Evolutionary conservation across 2,329 filamentous ascomycete genomes (phyloP).

Genomic region (Colletotrichum falcatum): DNA sequence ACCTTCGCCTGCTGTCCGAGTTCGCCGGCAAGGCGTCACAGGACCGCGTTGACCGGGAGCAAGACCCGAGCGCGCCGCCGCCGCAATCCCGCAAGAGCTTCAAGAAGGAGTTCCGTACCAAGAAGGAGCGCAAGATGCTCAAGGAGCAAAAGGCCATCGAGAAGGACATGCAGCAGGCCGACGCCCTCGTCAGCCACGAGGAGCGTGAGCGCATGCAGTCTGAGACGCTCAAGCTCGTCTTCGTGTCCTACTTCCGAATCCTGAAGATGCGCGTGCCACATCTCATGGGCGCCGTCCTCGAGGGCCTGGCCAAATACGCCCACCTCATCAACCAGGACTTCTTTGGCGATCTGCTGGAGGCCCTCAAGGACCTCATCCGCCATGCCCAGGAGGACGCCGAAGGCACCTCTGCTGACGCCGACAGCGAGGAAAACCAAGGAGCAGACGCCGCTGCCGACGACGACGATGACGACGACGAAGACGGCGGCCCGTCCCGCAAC

Average conservation of each 20-base stretch:
- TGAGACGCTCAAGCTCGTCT: conserved; percentile 95
- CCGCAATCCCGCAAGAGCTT: conserved; percentile 72
- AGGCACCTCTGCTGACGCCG: conserved; percentile 54
- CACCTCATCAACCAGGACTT: conserved; percentile 99
- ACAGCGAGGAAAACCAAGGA: conserved; percentile 54
- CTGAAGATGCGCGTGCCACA: conserved; percentile 84
- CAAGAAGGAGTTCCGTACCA: conserved; percentile 89
- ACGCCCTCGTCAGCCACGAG: conserved; percentile 91
- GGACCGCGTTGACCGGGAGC: conserved; percentile 74
- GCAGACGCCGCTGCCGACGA: conserved; percentile 52
- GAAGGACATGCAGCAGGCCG: conserved; percentile 93
- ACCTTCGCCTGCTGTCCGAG: conserved; percentile 88
- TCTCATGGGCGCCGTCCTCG: conserved; percentile 96
- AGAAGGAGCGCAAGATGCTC: conserved; percentile 83
- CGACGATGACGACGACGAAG: conserved; percentile 62
- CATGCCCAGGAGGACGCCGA: conserved; percentile 72
- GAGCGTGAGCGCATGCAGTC: conserved; percentile 94
- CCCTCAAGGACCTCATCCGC: conserved; percentile 90
- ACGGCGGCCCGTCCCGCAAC: conserved; percentile 70
- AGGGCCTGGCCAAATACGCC: conserved; percentile 92
- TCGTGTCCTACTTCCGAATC: conserved; percentile 94
- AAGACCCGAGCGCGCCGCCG: conserved; percentile 43
- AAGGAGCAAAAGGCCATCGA: conserved; percentile 90
- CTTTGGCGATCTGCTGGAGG: conserved; percentile 95
- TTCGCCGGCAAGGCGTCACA: conserved; percentile 87